Percentiles rank a stretch among this genome's conserved stretches.
These are phyloP conservation scores for Kodamaea laetipori DNA, from an alignment of 805 yeast genomes.

Conservation along the genomic window DNA sequence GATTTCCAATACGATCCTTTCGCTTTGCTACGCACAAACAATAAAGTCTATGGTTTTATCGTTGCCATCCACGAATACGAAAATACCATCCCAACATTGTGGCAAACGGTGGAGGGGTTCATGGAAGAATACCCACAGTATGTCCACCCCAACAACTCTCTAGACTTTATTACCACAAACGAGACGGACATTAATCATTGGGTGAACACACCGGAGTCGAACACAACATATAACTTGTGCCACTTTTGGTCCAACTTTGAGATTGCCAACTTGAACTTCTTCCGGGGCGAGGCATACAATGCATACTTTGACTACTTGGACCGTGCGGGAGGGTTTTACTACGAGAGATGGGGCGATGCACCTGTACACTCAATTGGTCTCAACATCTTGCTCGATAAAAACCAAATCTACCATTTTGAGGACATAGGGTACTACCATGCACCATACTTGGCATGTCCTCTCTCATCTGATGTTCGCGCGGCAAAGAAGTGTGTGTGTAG, in stretches of 20 bases:
- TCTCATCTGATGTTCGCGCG: constrained; percentile 32
- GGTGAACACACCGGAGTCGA: constrained; percentile 15
- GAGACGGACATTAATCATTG: constrained; percentile 36
- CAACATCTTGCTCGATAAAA: constrained; percentile 35
- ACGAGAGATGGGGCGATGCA: constrained; percentile 65
- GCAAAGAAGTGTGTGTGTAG: constrained; percentile 43
- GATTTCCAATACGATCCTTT: constrained; percentile 61
- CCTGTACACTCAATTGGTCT: constrained; percentile 47
- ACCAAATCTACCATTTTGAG: constrained; percentile 45
- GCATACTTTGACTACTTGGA: constrained; percentile 50
- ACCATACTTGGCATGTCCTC: constrained; percentile 46
- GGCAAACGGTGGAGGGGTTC: constrained; percentile 51
- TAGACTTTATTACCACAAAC: constrained; percentile 47
- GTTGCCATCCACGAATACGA: constrained; percentile 54
- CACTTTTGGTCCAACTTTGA: constrained; percentile 72
- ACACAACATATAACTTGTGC: constrained; percentile 50
- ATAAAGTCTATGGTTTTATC: constrained; percentile 53
- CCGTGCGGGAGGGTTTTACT: constrained; percentile 53
- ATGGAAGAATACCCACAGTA: constrained; percentile 46
- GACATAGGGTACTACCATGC: constrained; percentile 47
- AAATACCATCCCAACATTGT: constrained; percentile 53
- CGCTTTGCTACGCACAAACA: constrained; percentile 39
- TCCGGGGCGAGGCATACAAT: constrained; percentile 48
- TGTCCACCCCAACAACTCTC: constrained; percentile 49
- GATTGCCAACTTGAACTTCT: constrained; percentile 53